Evolutionary conservation across 139 green algal genomes (phyloP).

Genomic region (Deuterostichococcus epilithicus): DNA sequence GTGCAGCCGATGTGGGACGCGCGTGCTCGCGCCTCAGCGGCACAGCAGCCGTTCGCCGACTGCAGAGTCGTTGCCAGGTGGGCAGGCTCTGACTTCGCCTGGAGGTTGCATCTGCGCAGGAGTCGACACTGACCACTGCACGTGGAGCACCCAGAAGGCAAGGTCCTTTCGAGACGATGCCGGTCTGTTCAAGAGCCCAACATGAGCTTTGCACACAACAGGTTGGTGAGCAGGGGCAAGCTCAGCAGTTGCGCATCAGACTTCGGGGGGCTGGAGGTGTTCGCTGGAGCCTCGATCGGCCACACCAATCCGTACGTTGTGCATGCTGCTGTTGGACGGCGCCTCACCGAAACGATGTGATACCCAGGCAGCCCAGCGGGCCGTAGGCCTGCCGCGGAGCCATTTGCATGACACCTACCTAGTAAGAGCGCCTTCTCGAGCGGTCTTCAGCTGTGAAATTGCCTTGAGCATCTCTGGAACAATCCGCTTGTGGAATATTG

Average conservation of each 20-base stretch:
- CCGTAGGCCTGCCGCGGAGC: too few relatives aligned
- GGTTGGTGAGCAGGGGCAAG: slow-evolving; percentile 65
- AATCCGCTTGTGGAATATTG: too few relatives aligned
- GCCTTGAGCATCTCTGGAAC: too few relatives aligned
- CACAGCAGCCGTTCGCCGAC: background rate
- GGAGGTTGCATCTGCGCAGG: too few relatives aligned
- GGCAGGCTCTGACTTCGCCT: too few relatives aligned
- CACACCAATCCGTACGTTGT: slow-evolving; percentile 74
- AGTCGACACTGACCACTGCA: background rate
- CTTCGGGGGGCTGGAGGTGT: slow-evolving; percentile 78
- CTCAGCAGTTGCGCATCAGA: slow-evolving; percentile 55
- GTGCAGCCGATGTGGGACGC: slow-evolving; percentile 2
- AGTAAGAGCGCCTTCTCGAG: too few relatives aligned
- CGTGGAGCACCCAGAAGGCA: background rate
- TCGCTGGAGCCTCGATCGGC: slow-evolving; percentile 71
- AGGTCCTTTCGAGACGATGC: background rate
- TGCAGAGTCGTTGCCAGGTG: background rate
- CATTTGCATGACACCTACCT: too few relatives aligned
- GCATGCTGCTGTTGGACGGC: slow-evolving; percentile 8
- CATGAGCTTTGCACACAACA: background rate
- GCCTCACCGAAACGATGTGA: too few relatives aligned
- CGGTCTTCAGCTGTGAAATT: too few relatives aligned
- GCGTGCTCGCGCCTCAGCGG: background rate
- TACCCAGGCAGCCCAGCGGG: too few relatives aligned
- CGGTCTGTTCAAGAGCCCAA: background rate